Evolutionary conservation across 257 asterid species (phyloP).

Genomic region (Marsdenia floribunda): DNA sequence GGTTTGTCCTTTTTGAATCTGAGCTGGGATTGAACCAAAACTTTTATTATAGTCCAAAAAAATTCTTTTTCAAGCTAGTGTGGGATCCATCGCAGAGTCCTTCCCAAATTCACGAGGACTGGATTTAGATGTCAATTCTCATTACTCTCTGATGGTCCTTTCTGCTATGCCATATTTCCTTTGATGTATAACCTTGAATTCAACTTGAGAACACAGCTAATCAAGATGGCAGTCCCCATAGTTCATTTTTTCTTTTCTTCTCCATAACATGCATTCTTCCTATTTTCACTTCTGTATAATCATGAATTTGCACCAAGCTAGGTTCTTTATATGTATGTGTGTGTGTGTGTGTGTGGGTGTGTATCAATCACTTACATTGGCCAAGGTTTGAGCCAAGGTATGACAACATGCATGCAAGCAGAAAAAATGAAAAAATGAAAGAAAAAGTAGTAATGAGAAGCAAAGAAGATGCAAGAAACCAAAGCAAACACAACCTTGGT

Average conservation of each 20-base stretch:
- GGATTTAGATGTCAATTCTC: not conserved
- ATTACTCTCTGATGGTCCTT: not conserved
- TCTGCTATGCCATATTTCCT: not conserved
- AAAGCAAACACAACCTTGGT: too few species aligned
- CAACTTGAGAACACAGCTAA: not conserved
- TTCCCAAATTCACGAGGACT: not conserved
- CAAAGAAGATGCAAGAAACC: not conserved
- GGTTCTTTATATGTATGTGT: not conserved
- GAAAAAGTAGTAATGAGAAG: not conserved
- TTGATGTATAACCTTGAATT: not conserved
- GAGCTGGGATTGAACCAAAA: not conserved
- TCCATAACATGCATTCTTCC: not conserved
- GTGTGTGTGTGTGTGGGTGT: too few species aligned
- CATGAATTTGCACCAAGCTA: not conserved
- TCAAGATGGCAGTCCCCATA: not conserved
- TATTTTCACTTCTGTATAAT: not conserved
- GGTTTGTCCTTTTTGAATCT: not conserved
- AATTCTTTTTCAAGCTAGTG: not conserved
- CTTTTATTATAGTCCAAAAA: not conserved
- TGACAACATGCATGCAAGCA: not conserved
- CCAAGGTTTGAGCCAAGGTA: too few species aligned
- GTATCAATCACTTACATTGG: too few species aligned
- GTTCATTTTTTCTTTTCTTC: not conserved
- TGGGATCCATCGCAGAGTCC: not conserved
- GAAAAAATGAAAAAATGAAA: too few species aligned